Percentiles rank a stretch among this genome's conserved stretches.
phyloP scores from a whole-genome alignment of 177 flowering plant genomes.

The Vitis hybrid region DNA sequence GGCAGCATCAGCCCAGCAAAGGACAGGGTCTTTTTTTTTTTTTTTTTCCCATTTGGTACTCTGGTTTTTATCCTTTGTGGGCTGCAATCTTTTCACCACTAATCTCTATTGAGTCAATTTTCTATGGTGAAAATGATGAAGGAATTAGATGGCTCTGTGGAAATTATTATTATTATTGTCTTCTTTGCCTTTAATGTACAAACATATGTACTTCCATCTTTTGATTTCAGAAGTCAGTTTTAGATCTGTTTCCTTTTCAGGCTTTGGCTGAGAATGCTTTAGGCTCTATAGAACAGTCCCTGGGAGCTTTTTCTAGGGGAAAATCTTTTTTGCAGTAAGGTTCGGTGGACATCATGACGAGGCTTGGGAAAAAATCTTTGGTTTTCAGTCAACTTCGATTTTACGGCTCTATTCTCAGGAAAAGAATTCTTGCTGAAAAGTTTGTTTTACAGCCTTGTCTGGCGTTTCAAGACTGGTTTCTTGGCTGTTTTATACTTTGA shows the following conservation, averaged over 20 bases:
- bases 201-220: conserved; percentile 9
- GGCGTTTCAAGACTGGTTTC: too few relatives aligned
- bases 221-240: conserved; percentile 1
- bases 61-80: neutral
- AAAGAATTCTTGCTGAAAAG: too few relatives aligned
- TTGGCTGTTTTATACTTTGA: too few relatives aligned
- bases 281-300: too few relatives aligned
- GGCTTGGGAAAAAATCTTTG: too few relatives aligned
- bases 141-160: neutral
- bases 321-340: too few relatives aligned
- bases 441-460: too few relatives aligned
- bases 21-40: neutral
- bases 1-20: neutral
- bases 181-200: conserved; percentile 14
- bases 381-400: too few relatives aligned
- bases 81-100: conserved; percentile 4
- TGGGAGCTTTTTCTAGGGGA: neutral
- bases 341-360: too few relatives aligned
- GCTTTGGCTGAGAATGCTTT: neutral
- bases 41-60: neutral
- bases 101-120: conserved; percentile 1
- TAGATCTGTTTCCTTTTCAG: neutral
- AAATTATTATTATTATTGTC: neutral
- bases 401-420: too few relatives aligned
- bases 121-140: neutral